Evolutionary conservation across 768 basidiomycete genomes (phyloP).

Genomic region (Russula sp.): DNA sequence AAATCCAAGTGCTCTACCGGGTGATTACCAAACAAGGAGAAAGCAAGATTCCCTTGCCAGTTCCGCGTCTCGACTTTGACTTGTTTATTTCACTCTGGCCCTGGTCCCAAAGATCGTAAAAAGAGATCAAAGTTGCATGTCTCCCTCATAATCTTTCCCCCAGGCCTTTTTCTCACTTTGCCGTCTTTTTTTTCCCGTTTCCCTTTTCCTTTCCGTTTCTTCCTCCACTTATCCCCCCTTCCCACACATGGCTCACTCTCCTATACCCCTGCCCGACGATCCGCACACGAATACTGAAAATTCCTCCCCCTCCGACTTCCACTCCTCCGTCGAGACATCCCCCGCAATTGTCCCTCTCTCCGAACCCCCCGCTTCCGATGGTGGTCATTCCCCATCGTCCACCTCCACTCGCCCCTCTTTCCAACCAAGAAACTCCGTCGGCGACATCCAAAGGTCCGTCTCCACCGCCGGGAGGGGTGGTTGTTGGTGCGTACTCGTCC

Average conservation of each 20-base stretch:
- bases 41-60: constrained; percentile 13
- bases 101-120: constrained; percentile 18
- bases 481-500: constrained; percentile 16
- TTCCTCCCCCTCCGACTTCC: constrained; percentile 20
- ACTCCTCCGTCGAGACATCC: constrained; percentile 20
- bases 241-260: constrained; percentile 13
- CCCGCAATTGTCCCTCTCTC: constrained; percentile 15
- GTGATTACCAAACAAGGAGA: constrained; percentile 7
- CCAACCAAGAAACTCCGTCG: constrained; percentile 17
- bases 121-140: constrained; percentile 21
- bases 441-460: constrained; percentile 16
- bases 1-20: constrained; percentile 13
- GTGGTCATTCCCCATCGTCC: constrained; percentile 12
- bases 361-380: constrained; percentile 9
- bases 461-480: constrained; percentile 20
- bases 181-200: constrained; percentile 4
- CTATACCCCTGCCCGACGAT: constrained; percentile 14
- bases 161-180: background rate
- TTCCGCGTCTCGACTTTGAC: constrained; percentile 12
- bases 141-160: constrained; percentile 20
- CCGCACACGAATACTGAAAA: constrained; percentile 12
- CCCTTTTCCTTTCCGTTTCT: background rate
- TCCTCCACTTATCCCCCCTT: background rate
- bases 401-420: constrained; percentile 8
- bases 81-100: constrained; percentile 15